phyloP scores from a whole-genome alignment of 164 flowering plant species.

The Hamamelis virginiana region DNA sequence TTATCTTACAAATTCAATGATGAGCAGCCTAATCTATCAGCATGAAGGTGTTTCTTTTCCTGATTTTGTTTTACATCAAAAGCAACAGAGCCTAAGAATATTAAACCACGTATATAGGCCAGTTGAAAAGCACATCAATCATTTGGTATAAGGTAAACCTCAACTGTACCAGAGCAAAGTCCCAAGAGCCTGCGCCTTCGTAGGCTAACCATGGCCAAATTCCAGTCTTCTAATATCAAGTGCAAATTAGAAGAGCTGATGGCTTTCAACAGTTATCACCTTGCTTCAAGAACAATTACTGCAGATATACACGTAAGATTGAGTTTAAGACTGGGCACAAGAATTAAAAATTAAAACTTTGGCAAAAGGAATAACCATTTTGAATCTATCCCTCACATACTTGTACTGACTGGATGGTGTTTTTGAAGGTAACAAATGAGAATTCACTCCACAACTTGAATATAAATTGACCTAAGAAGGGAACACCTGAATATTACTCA shows the following conservation, averaged over 20 bases:
- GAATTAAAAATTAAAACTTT: neutral
- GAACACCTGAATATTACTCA: no score
- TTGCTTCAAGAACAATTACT: neutral
- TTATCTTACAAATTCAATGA: neutral
- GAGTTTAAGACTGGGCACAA: neutral
- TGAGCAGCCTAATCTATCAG: no score
- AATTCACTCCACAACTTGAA: no score
- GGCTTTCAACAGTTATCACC: slow-evolving; percentile 10
- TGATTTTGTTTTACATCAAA: no score
- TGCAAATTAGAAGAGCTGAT: slow-evolving; percentile 14
- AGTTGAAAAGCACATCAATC: neutral
- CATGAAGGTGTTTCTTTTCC: no score
- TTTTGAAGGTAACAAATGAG: neutral
- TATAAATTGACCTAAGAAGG: no score
- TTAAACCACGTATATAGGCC: neutral
- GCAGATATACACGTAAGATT: neutral
- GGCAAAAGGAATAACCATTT: neutral
- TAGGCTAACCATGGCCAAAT: slow-evolving; percentile 77
- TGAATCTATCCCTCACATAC: neutral
- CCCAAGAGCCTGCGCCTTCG: slow-evolving; percentile 79
- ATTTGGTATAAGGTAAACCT: neutral
- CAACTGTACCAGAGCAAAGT: slow-evolving; percentile 55
- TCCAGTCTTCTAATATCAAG: slow-evolving; percentile 13
- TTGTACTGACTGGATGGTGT: neutral
- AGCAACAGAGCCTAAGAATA: no score